Base-by-base conservation (phyloP, 2,329 filamentous ascomycete genomes). In the Hymenoscyphus scutula region DNA sequence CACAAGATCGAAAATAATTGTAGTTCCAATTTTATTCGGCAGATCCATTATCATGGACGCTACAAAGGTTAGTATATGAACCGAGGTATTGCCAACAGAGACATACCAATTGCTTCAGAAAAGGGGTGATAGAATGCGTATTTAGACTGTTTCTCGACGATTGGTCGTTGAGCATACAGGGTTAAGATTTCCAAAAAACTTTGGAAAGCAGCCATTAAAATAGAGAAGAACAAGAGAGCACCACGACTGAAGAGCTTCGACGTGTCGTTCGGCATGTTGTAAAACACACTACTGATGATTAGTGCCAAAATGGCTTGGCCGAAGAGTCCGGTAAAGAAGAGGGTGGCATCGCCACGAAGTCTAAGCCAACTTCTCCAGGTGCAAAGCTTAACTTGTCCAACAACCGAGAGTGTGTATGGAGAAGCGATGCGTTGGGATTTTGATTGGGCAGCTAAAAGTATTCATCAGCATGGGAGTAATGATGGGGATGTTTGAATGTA, bases 61-160 rank as follows among this genome's bases (percentile, higher is more conserved):
- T 60, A 23, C 23, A 15, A 2, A 59, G n/a, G 17, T 41, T 59
- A 58, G 55, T 8, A 15, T 13, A 29, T 8, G 10, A 19, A 23
- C 53, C 3, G 5, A 8, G 13, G 25, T 53, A 5, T 51, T 13
- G 10, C 11, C 7, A 23, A 1, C 15, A 30, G 34, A 32, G n/a
- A 58, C 56, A 29, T 54, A 63, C 58, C 62, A 56, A 94, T 82
- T n/a, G 92, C 91, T 81, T 97, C 92, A 10, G 92, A 90, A 13
- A 89, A 93, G 0, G 94, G 92, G 71, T 96, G 93, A 70, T 97
- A 96, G 15, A 97, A 81, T 23, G 92, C 92, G 73, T 97, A 97
- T 65, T 90, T 86, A 61, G 83, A 79, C 70, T 97, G 94, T 74
- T 97, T 97, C 74, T 97, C 92, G 65, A 97, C 91, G 70, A 97